Evolutionary conservation across 352 stramenopile genomes (phyloP).

Genomic region (Phytophthora citricola): DNA sequence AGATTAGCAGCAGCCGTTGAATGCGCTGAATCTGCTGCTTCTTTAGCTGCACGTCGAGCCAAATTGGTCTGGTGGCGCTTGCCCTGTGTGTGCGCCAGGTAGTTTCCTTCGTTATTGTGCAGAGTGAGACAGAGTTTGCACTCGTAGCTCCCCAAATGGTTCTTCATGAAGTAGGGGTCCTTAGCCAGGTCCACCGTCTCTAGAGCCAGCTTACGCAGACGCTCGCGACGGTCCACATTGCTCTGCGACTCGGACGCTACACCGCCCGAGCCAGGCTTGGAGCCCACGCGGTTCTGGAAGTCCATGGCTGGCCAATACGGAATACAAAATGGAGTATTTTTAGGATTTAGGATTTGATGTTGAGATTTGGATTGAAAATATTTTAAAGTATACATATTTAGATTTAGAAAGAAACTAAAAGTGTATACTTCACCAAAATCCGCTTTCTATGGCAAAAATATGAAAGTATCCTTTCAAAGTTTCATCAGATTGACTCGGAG

Average conservation of each 20-base stretch:
- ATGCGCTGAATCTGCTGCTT: conserved; percentile 64
- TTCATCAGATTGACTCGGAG: no score
- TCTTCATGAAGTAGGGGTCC: conserved; percentile 99
- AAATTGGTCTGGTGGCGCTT: conserved; percentile 99
- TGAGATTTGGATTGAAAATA: no score
- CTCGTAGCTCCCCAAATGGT: conserved; percentile 99
- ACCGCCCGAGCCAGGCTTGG: conserved; percentile 80
- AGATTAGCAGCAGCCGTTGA: conserved; percentile 53
- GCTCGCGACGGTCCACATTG: conserved; percentile 96
- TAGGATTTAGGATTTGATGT: no score
- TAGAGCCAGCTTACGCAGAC: conserved; percentile 97
- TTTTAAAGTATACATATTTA: no score
- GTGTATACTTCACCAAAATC: no score
- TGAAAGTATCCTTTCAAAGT: no score
- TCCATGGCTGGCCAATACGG: conserved; percentile 52
- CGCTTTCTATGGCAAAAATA: no score
- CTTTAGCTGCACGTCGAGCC: conserved; percentile 89
- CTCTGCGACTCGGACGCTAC: conserved; percentile 80
- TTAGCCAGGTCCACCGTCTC: conserved; percentile 99
- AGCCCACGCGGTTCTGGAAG: conserved; percentile 88
- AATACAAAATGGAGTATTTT: no score
- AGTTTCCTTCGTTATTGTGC: conserved; percentile 99
- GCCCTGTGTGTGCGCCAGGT: conserved; percentile 99
- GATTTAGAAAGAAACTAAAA: no score
- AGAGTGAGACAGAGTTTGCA: conserved; percentile 99